Conservation (phyloP, 2,329 filamentous ascomycete species). For the Mariannaea sp. region DNA sequence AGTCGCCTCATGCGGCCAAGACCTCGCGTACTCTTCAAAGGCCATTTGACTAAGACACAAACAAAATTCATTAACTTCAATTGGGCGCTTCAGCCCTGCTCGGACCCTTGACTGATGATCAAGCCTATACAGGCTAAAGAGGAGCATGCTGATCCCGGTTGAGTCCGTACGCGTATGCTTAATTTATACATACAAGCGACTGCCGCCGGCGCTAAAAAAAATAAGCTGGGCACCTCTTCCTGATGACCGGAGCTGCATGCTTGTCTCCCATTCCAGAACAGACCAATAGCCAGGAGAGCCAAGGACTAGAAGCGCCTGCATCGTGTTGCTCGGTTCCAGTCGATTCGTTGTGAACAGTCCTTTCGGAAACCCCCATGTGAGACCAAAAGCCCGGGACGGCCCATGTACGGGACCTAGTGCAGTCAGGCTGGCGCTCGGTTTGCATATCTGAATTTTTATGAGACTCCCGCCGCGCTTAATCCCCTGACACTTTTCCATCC, state of each 20-base stretch:
- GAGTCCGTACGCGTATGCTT: conserved; percentile 13
- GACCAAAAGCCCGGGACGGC: neutral
- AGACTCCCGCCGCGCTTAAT: no score
- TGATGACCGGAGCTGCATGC: neutral
- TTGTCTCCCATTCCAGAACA: neutral
- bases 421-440: no score
- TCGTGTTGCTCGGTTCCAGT: neutral
- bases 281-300: neutral
- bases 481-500: no score
- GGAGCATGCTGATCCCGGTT: conserved; percentile 2
- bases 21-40: neutral
- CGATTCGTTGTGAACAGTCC: neutral
- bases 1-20: neutral
- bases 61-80: neutral
- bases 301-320: neutral
- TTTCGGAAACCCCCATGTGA: neutral
- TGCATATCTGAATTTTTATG: no score
- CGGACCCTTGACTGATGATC: neutral
- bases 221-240: neutral
- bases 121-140: neutral
- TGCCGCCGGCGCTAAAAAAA: neutral
- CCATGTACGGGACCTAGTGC: neutral
- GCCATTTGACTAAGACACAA: neutral
- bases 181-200: conserved; percentile 6
- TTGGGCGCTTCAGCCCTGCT: neutral